These are phyloP conservation scores for Sclerotinia glacialis DNA, from an alignment of 2,329 filamentous ascomycete genomes.

Conservation along the genomic window DNA sequence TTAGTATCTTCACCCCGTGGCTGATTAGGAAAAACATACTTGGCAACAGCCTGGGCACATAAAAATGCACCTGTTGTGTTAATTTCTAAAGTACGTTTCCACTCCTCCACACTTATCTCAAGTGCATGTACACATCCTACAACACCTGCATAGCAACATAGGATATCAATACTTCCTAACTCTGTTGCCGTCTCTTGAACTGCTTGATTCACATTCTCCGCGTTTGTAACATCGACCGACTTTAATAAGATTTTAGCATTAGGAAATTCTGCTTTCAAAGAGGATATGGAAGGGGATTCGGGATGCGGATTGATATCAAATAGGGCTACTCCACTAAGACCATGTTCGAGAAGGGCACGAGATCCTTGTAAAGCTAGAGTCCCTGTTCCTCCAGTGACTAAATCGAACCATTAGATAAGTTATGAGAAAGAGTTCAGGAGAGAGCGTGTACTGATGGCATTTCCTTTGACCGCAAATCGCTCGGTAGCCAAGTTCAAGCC, in stretches of 20 bases:
- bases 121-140: constrained; percentile 61
- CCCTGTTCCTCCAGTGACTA: constrained; percentile 63
- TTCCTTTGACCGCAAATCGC: constrained; percentile 19
- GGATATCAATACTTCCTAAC: constrained; percentile 49
- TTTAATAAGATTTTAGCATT: constrained; percentile 48
- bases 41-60: constrained; percentile 61
- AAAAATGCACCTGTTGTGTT: constrained; percentile 71
- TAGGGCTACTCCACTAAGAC: constrained; percentile 55
- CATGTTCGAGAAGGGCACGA: constrained; percentile 66
- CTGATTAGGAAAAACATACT: constrained; percentile 44
- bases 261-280: constrained; percentile 55
- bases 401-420: background rate
- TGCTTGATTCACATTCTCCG: constrained; percentile 46
- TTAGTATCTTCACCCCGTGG: background rate
- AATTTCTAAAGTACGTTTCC: constrained; percentile 63
- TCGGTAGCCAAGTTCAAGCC: background rate
- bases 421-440: background rate
- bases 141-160: constrained; percentile 65
- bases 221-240: constrained; percentile 59
- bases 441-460: constrained; percentile 12
- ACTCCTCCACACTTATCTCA: constrained; percentile 57
- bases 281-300: constrained; percentile 44
- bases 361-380: constrained; percentile 58
- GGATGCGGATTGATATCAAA: constrained; percentile 53
- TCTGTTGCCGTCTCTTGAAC: constrained; percentile 43